Evolutionary conservation across 352 stramenopile genomes (phyloP), one percentile per base, ranked within the genome.

Genomic region (Pythium biforme): DNA sequence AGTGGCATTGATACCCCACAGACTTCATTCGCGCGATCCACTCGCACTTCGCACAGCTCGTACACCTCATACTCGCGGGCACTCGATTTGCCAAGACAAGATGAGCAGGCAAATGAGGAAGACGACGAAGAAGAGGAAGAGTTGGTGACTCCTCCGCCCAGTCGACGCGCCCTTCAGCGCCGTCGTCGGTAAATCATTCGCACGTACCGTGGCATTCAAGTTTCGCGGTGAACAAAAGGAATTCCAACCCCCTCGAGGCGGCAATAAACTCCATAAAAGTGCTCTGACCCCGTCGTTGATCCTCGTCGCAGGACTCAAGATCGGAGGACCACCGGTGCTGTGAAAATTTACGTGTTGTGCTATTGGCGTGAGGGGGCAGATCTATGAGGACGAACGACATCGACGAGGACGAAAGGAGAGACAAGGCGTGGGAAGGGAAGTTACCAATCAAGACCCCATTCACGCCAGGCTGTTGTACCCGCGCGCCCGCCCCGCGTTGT

Each of bases 381-480:
- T 43, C 37, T 43, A 43, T 43, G 9, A 43, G 37, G 37, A 43
- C 11, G 2, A 43, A 43, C 37, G 31, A 37, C 17, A 43, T 43
- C 37, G 12, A n/a, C 12, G 37, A 20, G 14, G 37, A 43, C 37
- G 31, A 34, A 5, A 40, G 3, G 11, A 31, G 14, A 40, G 15
- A n/a, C 20, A 39, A 25, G 15, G 15, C 4, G 8, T 40, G 47
- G 47, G 39, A 19, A 54, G 17, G 31, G 31, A 34, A 11, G 5
- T 5, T 34, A 34, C 31, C 10, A 34, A 54, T 20, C 4, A 11
- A 54, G 23, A 7, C 17, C 31, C 20, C 9, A 5, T 25, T 57
- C 51, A 57, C 20, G 31, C 51, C 20, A 57, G 22, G 33, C 20
- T 46, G 20, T 47, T 60, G 54, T 60, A 60, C 20, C 54, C 54